Conservation (phyloP, 345 rosid genomes). For the Geranium brycei region DNA sequence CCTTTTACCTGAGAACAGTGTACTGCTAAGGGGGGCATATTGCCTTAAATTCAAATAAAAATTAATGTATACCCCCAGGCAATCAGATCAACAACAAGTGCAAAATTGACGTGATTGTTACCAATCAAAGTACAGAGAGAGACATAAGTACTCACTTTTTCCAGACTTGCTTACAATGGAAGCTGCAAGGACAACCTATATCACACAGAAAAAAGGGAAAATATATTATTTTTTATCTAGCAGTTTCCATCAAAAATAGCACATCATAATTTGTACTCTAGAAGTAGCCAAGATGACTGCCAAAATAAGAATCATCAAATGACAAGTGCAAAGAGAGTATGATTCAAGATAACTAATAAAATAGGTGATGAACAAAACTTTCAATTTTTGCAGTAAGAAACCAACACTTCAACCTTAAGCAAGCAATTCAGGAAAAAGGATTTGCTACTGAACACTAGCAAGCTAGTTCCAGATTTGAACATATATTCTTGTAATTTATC, state of each 20-base stretch:
- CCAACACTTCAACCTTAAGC: background rate
- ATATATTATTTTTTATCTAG: background rate
- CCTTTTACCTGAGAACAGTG: no score
- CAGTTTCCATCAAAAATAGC: background rate
- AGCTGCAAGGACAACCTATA: slow-evolving; percentile 88
- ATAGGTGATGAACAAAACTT: no score
- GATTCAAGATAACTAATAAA: background rate
- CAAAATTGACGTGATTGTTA: background rate
- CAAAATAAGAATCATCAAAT: background rate
- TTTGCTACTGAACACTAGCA: background rate
- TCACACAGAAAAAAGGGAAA: slow-evolving; percentile 4
- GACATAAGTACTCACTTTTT: slow-evolving; percentile 46
- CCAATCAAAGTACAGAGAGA: background rate
- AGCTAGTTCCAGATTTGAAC: background rate
- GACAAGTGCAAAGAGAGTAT: background rate
- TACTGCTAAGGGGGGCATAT: background rate
- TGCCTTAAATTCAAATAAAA: background rate
- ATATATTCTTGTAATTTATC: background rate
- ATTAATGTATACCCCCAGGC: background rate
- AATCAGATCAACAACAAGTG: background rate
- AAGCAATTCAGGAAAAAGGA: background rate
- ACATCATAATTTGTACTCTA: background rate
- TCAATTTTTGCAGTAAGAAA: background rate
- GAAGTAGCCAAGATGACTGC: background rate
- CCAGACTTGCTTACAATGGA: slow-evolving; percentile 76